These are phyloP conservation scores for Epichloe typhina DNA, from an alignment of 2,329 filamentous ascomycete species.

Conservation along the genomic window DNA sequence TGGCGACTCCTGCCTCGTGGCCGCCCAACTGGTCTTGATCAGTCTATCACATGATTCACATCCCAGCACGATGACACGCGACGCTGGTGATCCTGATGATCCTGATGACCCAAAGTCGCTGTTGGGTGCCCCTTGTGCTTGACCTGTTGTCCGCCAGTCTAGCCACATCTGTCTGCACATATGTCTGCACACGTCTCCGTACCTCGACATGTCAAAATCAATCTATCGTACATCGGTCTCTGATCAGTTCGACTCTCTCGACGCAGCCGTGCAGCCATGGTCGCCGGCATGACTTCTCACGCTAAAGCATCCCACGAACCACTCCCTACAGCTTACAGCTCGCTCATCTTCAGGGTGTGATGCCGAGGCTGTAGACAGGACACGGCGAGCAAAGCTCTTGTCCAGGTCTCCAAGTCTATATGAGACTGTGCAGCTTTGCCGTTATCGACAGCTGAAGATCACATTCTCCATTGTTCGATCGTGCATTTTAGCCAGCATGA, in stretches of 20 bases:
- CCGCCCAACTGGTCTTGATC: not conserved
- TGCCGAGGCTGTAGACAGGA: not conserved
- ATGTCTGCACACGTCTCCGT: not conserved
- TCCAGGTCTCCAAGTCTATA: not conserved
- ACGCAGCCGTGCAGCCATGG: not conserved
- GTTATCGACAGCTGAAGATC: not conserved
- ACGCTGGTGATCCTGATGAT: no score
- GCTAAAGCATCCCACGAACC: not conserved
- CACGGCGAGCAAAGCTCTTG: not conserved
- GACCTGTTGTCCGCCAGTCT: not conserved
- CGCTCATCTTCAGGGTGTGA: not conserved
- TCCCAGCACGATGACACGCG: not conserved
- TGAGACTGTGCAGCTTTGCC: not conserved
- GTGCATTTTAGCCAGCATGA: not conserved
- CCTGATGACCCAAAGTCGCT: no score
- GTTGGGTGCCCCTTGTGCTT: no score
- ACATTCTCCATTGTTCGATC: not conserved
- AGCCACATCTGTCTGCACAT: not conserved
- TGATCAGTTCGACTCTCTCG: not conserved
- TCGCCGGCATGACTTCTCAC: not conserved
- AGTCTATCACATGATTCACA: not conserved
- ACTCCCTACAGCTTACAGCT: not conserved
- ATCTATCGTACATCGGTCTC: not conserved
- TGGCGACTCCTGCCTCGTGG: slow-evolving; percentile 1
- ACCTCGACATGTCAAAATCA: not conserved